A percentile compares a stretch with the other conserved stretches of the same genome.
Conservation (phyloP, 768 basidiomycete genomes). For the Suillus subalutaceus region DNA sequence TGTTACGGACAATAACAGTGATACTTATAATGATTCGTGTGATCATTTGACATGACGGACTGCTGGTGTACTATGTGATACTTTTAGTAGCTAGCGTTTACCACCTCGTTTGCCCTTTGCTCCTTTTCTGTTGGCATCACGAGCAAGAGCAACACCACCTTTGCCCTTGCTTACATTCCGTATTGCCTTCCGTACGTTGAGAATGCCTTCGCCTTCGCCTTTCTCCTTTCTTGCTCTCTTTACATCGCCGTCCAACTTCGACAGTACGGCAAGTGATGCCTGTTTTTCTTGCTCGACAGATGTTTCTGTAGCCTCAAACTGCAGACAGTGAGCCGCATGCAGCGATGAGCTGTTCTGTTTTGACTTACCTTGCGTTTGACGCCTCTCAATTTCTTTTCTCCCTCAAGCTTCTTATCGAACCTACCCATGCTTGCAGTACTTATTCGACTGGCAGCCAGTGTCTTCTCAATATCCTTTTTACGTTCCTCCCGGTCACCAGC, state of each 20-base stretch:
- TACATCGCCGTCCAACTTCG: conserved; percentile 71
- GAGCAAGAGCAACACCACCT: conserved; percentile 61
- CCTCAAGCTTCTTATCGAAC: conserved; percentile 88
- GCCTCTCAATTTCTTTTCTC: conserved; percentile 87
- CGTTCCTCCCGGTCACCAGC: conserved; percentile 48
- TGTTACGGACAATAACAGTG: conserved; percentile 8
- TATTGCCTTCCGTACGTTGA: conserved; percentile 92
- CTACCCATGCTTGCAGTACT: conserved; percentile 96
- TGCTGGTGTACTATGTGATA: not conserved
- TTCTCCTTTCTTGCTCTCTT: conserved; percentile 55
- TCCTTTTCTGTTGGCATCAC: conserved; percentile 37
- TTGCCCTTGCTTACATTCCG: conserved; percentile 70
- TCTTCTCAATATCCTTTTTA: conserved; percentile 75
- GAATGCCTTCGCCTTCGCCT: conserved; percentile 46
- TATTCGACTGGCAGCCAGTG: conserved; percentile 71
- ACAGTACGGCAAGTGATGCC: conserved; percentile 72
- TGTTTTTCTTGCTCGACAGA: conserved; percentile 70
- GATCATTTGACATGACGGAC: not conserved
- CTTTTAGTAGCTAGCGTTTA: conserved; percentile 21
- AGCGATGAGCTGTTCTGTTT: not conserved
- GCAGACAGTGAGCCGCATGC: conserved; percentile 10
- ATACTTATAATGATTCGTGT: not conserved
- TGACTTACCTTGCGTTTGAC: conserved; percentile 86
- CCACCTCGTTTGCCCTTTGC: conserved; percentile 32
- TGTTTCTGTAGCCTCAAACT: conserved; percentile 87